Base-by-base conservation (phyloP, 1,139 yeast species). In the Suhomyces wounanorum region DNA sequence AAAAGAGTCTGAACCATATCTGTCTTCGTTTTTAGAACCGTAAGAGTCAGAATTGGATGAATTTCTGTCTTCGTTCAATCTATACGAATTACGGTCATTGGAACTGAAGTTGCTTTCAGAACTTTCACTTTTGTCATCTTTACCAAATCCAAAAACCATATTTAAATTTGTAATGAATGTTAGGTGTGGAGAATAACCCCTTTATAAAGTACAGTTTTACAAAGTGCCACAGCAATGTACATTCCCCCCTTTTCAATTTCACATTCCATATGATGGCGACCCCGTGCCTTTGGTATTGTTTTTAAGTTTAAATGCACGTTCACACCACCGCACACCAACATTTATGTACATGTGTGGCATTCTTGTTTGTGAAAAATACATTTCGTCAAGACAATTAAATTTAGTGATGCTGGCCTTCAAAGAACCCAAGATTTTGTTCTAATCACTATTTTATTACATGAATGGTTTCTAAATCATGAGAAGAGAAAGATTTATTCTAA, bases 121-220 rank as follows among this genome's bases (percentile, higher is more conserved):
- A 1, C 56, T 57, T 38, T 54, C 47, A 42, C 55, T 50, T 53
- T 57, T 51, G 51, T 52, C 47, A 54, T 58, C 59, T 39, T 53
- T 59, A n/a, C 63, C 62, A 42, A 59, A 58, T 30, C 62, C 62
- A 49, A 59, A 59, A 46, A 59, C 63, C 63, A 59, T 59, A 43
- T 44, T 59, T 21, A 21, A 13, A 8, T 14, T 8, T 21, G 3
- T 26, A 25, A 14, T 21, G 1, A 3, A 2, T 8, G 3, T 8
- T n/a, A 10, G 5, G 7, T 8, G 6, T 26, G 17, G 18, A 7
- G 23, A 40, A 40, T 3, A 8, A 14, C 14, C 18, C 8, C 11
- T 33, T 33, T 33, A 33, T 33, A 33, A 33, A 14, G 13, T 2
- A 30, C 18, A 14, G n/a, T 33, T 33, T 10, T 6, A 10, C 31